Evolutionary conservation across 257 asterid genomes (phyloP), one percentile per base, ranked within the genome.

Genomic region (Plantago major): DNA sequence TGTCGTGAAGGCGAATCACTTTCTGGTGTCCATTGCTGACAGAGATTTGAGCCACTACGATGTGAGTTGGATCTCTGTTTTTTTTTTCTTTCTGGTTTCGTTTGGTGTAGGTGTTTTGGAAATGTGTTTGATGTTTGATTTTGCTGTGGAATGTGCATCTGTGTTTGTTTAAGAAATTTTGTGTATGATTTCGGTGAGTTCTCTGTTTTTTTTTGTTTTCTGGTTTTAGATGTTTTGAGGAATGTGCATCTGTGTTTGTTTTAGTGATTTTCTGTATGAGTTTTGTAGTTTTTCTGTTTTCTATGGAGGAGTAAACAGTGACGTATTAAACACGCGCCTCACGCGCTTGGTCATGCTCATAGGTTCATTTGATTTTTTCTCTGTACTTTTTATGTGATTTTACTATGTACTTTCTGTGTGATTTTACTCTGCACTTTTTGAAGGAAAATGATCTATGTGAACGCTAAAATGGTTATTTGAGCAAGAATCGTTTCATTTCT

Each of bases 21-120:
- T 91, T 51, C 66, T 82, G 5, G 95, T 87, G 10, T 10, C 73
- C 1, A 81, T 81, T 2, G 75, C 86, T 1, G 80, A 81, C 1
- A 52, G 76, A n/a, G 95, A 91, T 65, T 64, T 84, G 9, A 63
- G 65, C 11, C 98, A 91, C 26, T 86, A 91, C 6, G 96, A 91
- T 38, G 98, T 91, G 65, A 73, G 89, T 37, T 40, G 7, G 9
- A 10, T 30, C 38, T 67, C 3, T 47, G 2, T 62, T 10, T 11
- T 12, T 46, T 16, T 17, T 11, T 17, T 10, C 3, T 46, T 40
- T 38, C 9, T 48, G 5, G 14, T 7, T n/a, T 16, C n/a, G 10
- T 12, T 9, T 60, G 12, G 10, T 11, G 38, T 22, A 44, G 40
- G 0, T 4, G 14, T 10, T 10, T 58, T 10, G 12, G 9, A 18